These are phyloP conservation scores for Scenedesmus sp. DNA, from an alignment of 163 green algal genomes.

Conservation along the genomic window DNA sequence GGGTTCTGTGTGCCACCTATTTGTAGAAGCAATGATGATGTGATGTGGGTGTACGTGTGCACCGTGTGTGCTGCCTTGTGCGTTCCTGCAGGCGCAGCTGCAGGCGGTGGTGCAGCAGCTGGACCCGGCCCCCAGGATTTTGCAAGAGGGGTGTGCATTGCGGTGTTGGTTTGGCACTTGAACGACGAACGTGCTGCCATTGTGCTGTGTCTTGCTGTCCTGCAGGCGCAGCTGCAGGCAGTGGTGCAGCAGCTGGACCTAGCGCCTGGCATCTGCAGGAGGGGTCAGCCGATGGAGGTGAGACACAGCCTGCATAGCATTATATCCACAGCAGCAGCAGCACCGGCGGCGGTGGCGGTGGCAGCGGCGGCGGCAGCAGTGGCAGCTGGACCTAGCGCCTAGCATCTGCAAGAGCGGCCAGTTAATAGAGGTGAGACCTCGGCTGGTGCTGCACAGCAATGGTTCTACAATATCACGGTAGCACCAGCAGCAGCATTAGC, in stretches of 20 bases:
- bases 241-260: slow-evolving; percentile 42
- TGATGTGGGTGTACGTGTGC: no score
- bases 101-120: not conserved
- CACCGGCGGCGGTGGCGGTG: not conserved
- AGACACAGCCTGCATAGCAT: not conserved
- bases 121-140: no score
- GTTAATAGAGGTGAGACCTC: not conserved
- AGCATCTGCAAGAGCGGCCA: slow-evolving; percentile 17
- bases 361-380: not conserved
- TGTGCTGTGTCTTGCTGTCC: not conserved
- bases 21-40: no score
- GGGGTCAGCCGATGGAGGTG: not conserved
- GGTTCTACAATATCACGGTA: not conserved
- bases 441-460: not conserved
- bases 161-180: not conserved
- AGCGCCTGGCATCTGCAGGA: slow-evolving; percentile 21
- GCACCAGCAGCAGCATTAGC: not conserved
- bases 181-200: not conserved
- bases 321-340: not conserved
- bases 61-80: not conserved
- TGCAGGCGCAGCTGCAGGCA: slow-evolving; percentile 28
- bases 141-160: no score
- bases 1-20: no score
- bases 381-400: not conserved
- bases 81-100: slow-evolving; percentile 19